Evolutionary conservation across 2,329 filamentous ascomycete genomes (phyloP).

Genomic region (Pestalotiopsis fici): DNA sequence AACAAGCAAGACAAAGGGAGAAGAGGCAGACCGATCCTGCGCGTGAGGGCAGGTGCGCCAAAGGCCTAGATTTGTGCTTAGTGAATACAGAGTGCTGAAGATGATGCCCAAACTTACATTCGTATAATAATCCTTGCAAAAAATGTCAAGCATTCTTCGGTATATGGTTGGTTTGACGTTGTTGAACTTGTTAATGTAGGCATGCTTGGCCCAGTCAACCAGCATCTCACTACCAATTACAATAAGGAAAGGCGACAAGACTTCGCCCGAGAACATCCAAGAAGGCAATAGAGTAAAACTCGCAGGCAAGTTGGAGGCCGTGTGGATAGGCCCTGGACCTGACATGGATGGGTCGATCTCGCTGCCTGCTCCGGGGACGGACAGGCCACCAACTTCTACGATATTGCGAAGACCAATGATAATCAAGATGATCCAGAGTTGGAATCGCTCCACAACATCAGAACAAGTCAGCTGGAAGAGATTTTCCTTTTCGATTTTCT

Average conservation of each 20-base stretch:
- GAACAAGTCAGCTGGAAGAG: constrained; percentile 95
- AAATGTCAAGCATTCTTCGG: constrained; percentile 83
- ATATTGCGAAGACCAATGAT: constrained; percentile 97
- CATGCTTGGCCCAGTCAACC: constrained; percentile 96
- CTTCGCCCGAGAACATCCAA: constrained; percentile 76
- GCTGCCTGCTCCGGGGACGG: constrained; percentile 56
- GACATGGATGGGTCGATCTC: constrained; percentile 48
- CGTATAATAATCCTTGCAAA: constrained; percentile 97
- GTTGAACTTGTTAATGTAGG: constrained; percentile 98
- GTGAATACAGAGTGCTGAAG: constrained; percentile 7
- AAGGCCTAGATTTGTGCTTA: constrained; percentile 66
- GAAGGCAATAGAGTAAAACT: constrained; percentile 89
- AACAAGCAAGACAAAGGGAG: constrained; percentile 94
- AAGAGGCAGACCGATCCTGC: constrained; percentile 85
- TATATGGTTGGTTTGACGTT: constrained; percentile 93
- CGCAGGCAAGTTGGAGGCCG: constrained; percentile 77
- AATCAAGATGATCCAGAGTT: constrained; percentile 94
- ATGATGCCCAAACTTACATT: constrained; percentile 59
- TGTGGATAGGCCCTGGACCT: constrained; percentile 61
- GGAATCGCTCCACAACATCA: constrained; percentile 95
- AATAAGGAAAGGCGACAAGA: constrained; percentile 88
- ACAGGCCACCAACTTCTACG: constrained; percentile 89
- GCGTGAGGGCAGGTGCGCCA: constrained; percentile 83
- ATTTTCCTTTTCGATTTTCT: constrained; percentile 98
- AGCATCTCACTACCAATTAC: constrained; percentile 96